Percentiles rank a stretch among this genome's conserved stretches.
phyloP scores from a whole-genome alignment of 2,329 filamentous ascomycete species.

The Colletotrichum salicis region DNA sequence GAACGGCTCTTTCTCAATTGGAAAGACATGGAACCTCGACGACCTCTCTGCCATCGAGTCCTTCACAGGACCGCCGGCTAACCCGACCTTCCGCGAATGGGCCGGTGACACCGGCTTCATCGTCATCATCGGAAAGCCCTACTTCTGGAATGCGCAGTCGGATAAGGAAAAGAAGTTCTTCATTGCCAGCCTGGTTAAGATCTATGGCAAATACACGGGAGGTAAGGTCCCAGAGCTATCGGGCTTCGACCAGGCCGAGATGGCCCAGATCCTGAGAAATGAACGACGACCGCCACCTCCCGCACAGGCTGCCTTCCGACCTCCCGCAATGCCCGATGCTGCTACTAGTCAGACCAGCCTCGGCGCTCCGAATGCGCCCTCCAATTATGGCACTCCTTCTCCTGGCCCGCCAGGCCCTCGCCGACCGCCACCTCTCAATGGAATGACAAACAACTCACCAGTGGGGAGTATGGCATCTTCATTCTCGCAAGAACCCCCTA shows the following conservation, averaged over 20 bases:
- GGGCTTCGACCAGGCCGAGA: slow-evolving; percentile 84
- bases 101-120: slow-evolving; percentile 86
- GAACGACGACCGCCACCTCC: slow-evolving; percentile 52
- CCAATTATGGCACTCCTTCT: slow-evolving; percentile 48
- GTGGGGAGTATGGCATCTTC: slow-evolving; percentile 63
- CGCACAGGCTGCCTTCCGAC: slow-evolving; percentile 20
- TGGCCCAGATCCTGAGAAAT: slow-evolving; percentile 77
- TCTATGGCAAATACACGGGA: slow-evolving; percentile 95
- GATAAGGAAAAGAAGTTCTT: slow-evolving; percentile 99
- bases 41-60: slow-evolving; percentile 85
- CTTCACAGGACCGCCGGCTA: slow-evolving; percentile 71
- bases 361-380: slow-evolving; percentile 36
- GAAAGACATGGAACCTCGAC: slow-evolving; percentile 97
- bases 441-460: slow-evolving; percentile 51
- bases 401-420: slow-evolving; percentile 38
- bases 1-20: slow-evolving; percentile 95
- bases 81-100: slow-evolving; percentile 75
- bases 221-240: slow-evolving; percentile 81
- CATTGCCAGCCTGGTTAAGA: slow-evolving; percentile 94
- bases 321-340: slow-evolving; percentile 28
- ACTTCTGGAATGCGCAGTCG: slow-evolving; percentile 95
- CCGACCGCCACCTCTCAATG: slow-evolving; percentile 28
- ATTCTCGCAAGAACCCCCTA: slow-evolving; percentile 53
- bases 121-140: slow-evolving; percentile 90
- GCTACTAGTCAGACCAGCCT: slow-evolving; percentile 37